Evolutionary conservation across 139 green algal genomes (phyloP).

Genomic region (Chlorella sp.): DNA sequence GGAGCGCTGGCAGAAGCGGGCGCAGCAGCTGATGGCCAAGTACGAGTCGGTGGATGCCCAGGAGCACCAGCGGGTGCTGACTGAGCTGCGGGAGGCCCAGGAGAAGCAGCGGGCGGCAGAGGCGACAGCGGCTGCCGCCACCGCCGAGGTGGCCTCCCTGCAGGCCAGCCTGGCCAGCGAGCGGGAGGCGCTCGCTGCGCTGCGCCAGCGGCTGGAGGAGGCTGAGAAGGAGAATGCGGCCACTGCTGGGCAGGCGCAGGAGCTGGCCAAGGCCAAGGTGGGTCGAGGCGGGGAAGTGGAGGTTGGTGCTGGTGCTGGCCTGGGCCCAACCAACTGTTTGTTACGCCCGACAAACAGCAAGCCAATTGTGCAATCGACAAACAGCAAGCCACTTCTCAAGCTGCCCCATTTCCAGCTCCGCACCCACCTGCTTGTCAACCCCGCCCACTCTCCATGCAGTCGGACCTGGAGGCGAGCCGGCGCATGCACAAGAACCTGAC

Average conservation of each 20-base stretch:
- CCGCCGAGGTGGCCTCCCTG: not conserved
- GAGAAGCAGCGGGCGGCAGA: not conserved
- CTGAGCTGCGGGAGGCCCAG: constrained; percentile 42
- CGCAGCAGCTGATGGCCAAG: constrained; percentile 60
- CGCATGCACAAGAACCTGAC: not conserved
- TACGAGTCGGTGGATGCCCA: constrained; percentile 57
- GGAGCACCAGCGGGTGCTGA: constrained; percentile 56
- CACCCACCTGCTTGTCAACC: no score
- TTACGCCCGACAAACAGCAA: no score
- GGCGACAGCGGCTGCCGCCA: not conserved
- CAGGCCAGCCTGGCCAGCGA: not conserved
- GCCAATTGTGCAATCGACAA: no score
- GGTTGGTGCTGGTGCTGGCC: no score
- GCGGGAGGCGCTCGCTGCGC: not conserved
- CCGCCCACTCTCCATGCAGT: no score
- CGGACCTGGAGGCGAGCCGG: not conserved
- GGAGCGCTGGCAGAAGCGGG: constrained; percentile 55
- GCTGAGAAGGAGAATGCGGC: constrained; percentile 15
- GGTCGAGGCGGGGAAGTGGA: not conserved
- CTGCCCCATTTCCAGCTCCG: no score
- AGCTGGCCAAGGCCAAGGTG: constrained; percentile 24
- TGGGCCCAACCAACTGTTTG: no score
- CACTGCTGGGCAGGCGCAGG: not conserved
- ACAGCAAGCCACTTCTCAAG: no score
- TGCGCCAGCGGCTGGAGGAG: constrained; percentile 20